Conservation (phyloP, 305 asterid species). For the Coffea humblotiana region DNA sequence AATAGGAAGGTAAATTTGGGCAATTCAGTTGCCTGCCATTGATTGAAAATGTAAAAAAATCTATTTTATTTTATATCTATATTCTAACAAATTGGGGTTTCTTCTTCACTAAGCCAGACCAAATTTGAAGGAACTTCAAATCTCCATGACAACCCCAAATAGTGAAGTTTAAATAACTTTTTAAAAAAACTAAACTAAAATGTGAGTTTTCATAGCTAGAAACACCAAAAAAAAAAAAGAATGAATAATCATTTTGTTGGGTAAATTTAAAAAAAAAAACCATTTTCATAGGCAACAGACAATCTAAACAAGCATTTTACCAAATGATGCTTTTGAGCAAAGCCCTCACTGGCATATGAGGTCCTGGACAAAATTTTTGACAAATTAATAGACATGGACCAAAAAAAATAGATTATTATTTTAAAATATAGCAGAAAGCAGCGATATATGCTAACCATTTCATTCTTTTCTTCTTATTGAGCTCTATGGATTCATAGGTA, state of each 20-base stretch:
- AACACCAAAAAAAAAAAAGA: neutral
- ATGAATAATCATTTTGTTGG: neutral
- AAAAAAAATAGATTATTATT: neutral
- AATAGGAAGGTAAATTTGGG: too few species aligned
- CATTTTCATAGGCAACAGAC: neutral
- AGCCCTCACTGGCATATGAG: conserved; percentile 13
- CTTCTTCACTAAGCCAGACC: too few species aligned
- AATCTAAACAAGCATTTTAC: neutral
- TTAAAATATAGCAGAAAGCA: neutral
- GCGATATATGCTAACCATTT: neutral
- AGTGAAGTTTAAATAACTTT: neutral
- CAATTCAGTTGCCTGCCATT: too few species aligned
- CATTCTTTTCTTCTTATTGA: neutral
- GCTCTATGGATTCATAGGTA: neutral
- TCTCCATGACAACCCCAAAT: too few species aligned
- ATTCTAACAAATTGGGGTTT: too few species aligned
- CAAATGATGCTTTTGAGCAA: neutral
- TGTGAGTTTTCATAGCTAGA: neutral
- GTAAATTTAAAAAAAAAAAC: neutral
- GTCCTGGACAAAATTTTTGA: conserved; percentile 18
- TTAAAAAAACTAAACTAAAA: neutral
- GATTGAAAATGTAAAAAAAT: too few species aligned
- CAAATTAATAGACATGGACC: conserved; percentile 20
- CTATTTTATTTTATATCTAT: too few species aligned
- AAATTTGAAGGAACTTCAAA: too few species aligned